Evolutionary conservation across 2,329 filamentous ascomycete genomes (phyloP).

Genomic region (Didymella arachidicola): DNA sequence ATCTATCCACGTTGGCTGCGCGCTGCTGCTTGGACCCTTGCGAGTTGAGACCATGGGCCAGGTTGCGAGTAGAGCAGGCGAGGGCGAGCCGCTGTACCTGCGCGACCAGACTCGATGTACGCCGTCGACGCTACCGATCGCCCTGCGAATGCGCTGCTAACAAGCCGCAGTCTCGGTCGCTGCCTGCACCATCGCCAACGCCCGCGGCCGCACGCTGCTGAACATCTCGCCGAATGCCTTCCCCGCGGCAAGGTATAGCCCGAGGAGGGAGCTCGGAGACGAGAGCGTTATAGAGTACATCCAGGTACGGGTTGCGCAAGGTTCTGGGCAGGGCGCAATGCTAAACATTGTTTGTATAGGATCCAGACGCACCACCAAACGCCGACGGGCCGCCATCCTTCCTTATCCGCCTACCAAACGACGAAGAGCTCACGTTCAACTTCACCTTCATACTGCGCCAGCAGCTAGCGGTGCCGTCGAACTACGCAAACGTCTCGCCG

Average conservation of each 20-base stretch:
- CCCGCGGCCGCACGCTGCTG: constrained; percentile 77
- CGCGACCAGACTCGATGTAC: constrained; percentile 91
- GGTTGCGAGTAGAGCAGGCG: constrained; percentile 83
- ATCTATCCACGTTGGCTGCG: constrained; percentile 28
- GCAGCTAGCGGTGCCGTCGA: constrained; percentile 54
- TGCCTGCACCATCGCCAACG: constrained; percentile 81
- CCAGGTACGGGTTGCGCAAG: constrained; percentile 67
- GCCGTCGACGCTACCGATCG: constrained; percentile 39
- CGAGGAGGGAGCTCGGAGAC: constrained; percentile 76
- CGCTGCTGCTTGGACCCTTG: constrained; percentile 15
- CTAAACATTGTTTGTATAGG: constrained; percentile 60
- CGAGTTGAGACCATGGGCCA: constrained; percentile 74
- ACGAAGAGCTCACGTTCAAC: constrained; percentile 90
- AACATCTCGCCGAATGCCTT: constrained; percentile 85
- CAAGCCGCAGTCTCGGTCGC: constrained; percentile 78
- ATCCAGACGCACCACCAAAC: constrained; percentile 67
- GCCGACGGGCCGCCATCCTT: constrained; percentile 68
- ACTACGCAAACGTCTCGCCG: constrained; percentile 55
- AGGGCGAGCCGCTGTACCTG: constrained; percentile 80
- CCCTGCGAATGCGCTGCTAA: constrained; percentile 29
- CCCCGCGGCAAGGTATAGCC: constrained; percentile 79
- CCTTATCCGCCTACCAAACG: constrained; percentile 84
- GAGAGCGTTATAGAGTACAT: constrained; percentile 84
- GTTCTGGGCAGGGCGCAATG: constrained; percentile 7
- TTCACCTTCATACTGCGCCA: constrained; percentile 86